phyloP scores from a whole-genome alignment of 140 eudicot species.

The Eryngium alpinum region DNA sequence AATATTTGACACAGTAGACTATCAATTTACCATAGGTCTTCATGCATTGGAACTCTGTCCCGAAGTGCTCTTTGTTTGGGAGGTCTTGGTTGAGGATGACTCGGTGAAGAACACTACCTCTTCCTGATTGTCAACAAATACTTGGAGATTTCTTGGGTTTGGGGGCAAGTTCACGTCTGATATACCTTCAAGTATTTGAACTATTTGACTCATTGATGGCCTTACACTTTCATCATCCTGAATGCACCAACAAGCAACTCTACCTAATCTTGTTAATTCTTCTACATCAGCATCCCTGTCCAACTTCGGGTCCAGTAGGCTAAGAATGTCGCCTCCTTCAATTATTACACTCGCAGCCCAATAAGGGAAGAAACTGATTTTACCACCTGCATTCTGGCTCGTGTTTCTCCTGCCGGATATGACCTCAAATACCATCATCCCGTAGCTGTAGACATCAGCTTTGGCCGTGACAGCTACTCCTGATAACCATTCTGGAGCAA shows the following conservation, averaged over 20 bases:
- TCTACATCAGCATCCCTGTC: not conserved
- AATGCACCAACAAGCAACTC: slow-evolving; percentile 17
- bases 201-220: slow-evolving; percentile 7
- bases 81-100: not conserved
- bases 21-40: not conserved
- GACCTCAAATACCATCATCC: not conserved
- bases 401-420: slow-evolving; percentile 12
- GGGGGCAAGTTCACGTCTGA: slow-evolving; percentile 9
- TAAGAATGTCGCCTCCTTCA: slow-evolving; percentile 2
- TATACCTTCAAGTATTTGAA: slow-evolving; percentile 12
- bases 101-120: slow-evolving; percentile 2
- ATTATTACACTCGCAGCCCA: slow-evolving; percentile 10
- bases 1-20: no score
- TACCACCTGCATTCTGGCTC: not conserved
- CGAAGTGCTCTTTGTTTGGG: not conserved
- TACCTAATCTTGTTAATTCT: not conserved
- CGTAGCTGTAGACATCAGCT: slow-evolving; percentile 12
- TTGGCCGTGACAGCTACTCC: slow-evolving; percentile 11
- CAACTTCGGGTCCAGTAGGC: not conserved
- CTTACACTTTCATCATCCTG: slow-evolving; percentile 7
- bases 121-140: not conserved
- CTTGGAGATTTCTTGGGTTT: not conserved
- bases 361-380: not conserved
- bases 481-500: slow-evolving; percentile 13
- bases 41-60: not conserved